A percentile compares a stretch with the other conserved stretches of the same genome.
Conservation (phyloP, 1,284 basidiomycete genomes). For the Sporisorium exsertum region DNA sequence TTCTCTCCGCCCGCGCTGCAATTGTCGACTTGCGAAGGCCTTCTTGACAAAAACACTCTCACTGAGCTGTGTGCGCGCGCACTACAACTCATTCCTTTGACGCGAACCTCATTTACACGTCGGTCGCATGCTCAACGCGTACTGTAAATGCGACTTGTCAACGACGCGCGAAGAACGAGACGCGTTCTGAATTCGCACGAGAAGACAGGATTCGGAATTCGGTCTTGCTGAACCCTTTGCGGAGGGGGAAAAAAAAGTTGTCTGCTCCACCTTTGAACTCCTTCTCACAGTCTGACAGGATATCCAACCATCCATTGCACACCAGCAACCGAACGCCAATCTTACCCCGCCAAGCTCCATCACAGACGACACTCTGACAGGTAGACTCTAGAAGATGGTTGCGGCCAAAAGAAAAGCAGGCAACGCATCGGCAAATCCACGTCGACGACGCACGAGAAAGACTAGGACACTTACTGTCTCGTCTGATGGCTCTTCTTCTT, state of each 20-base stretch:
- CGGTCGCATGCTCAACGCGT: constrained; percentile 22
- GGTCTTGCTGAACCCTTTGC: constrained; percentile 10
- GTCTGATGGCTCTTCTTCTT: constrained; percentile 40
- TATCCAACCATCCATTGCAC: neutral
- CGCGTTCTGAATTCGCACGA: constrained; percentile 16
- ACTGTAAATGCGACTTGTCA: constrained; percentile 17
- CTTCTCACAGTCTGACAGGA: too few species aligned
- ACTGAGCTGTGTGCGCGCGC: too few species aligned
- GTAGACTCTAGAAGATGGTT: constrained; percentile 8
- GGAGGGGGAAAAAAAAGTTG: constrained; percentile 5
- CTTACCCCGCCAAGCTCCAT: neutral
- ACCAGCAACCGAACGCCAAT: neutral
- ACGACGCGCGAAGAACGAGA: constrained; percentile 1
- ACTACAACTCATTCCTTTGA: constrained; percentile 1
- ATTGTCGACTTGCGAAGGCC: too few species aligned
- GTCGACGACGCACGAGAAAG: constrained; percentile 40
- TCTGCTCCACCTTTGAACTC: neutral
- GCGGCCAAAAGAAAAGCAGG: constrained; percentile 19
- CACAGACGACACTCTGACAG: neutral
- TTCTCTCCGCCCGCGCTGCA: too few species aligned
- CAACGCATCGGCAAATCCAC: constrained; percentile 12
- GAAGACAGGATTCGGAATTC: constrained; percentile 11
- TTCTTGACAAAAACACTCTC: neutral
- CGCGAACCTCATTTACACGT: constrained; percentile 51
- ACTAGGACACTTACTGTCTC: constrained; percentile 41